A percentile compares a stretch with the other conserved stretches of the same genome.
Conservation (phyloP, 306 rosid species). For the peach (Prunus persica) region DNA sequence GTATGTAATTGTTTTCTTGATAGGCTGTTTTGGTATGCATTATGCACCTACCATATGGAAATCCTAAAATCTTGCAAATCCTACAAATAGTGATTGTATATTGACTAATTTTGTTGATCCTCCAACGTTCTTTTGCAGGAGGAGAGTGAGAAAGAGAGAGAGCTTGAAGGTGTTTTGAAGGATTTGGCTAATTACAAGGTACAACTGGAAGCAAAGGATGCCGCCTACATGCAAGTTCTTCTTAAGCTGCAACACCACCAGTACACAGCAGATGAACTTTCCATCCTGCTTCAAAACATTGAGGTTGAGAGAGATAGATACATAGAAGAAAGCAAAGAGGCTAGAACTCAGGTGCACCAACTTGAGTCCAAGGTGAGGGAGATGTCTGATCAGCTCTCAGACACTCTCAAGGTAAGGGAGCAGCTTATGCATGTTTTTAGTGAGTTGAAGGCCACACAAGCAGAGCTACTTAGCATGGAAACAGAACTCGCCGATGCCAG, state of each 20-base stretch:
- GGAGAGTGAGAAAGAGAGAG: conserved; percentile 47
- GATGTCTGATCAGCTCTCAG: conserved; percentile 39
- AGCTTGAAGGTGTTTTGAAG: conserved; percentile 51
- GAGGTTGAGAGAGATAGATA: conserved; percentile 56
- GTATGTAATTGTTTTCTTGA: neutral
- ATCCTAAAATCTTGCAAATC: neutral
- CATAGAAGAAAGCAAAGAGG: conserved; percentile 30
- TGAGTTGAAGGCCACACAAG: conserved; percentile 49
- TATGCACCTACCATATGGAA: neutral
- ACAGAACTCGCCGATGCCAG: conserved; percentile 47
- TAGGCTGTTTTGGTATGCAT: neutral
- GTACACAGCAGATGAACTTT: conserved; percentile 45
- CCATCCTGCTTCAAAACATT: conserved; percentile 43
- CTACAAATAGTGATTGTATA: neutral
- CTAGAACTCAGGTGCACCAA: conserved; percentile 28
- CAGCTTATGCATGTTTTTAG: conserved; percentile 41
- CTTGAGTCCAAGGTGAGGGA: conserved; percentile 47
- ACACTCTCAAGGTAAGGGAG: conserved; percentile 28
- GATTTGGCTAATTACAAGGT: conserved; percentile 65
- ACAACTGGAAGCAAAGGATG: conserved; percentile 73
- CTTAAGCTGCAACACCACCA: conserved; percentile 59
- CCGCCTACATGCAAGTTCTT: conserved; percentile 58
- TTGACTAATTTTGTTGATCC: neutral
- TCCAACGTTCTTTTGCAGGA: neutral
- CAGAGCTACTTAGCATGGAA: conserved; percentile 53